phyloP scores from a whole-genome alignment of 2,329 filamentous ascomycete genomes.

The Cladophialophora yegresii region DNA sequence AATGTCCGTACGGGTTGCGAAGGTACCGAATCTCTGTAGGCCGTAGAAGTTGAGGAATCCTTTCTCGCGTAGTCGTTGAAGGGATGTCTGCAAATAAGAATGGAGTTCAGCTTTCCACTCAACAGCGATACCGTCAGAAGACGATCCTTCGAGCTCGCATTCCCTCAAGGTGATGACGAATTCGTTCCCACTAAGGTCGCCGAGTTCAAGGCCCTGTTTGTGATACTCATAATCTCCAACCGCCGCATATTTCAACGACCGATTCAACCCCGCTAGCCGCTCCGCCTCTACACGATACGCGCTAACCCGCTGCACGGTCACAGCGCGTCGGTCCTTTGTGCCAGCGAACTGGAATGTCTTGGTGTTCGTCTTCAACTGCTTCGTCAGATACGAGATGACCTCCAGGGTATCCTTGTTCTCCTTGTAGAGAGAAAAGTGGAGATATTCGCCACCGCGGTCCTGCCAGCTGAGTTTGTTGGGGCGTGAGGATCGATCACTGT shows the following conservation, averaged over 20 bases:
- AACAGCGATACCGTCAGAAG: constrained; percentile 41
- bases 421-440: constrained; percentile 92
- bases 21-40: constrained; percentile 93
- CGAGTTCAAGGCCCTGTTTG: constrained; percentile 71
- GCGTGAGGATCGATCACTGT: constrained; percentile 35
- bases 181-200: constrained; percentile 84
- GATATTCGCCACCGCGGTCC: constrained; percentile 72
- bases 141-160: constrained; percentile 56
- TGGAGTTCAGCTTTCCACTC: constrained; percentile 46
- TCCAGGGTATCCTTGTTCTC: constrained; percentile 98
- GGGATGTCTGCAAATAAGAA: constrained; percentile 58
- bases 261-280: constrained; percentile 66
- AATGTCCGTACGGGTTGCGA: constrained; percentile 79
- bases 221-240: constrained; percentile 82
- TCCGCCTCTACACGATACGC: constrained; percentile 62
- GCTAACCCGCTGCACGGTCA: constrained; percentile 80
- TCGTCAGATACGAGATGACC: constrained; percentile 73
- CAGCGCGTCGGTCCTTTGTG: constrained; percentile 86
- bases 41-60: constrained; percentile 99
- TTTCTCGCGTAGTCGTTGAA: constrained; percentile 67
- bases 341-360: constrained; percentile 80
- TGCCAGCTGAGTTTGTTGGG: constrained; percentile 60
- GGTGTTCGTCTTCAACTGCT: constrained; percentile 66
- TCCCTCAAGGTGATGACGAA: constrained; percentile 91
- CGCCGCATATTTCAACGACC: constrained; percentile 59